A percentile compares a stretch with the other conserved stretches of the same genome.
Conservation (phyloP, 768 basidiomycete species). For the Tricholoma hemisulphureum region DNA sequence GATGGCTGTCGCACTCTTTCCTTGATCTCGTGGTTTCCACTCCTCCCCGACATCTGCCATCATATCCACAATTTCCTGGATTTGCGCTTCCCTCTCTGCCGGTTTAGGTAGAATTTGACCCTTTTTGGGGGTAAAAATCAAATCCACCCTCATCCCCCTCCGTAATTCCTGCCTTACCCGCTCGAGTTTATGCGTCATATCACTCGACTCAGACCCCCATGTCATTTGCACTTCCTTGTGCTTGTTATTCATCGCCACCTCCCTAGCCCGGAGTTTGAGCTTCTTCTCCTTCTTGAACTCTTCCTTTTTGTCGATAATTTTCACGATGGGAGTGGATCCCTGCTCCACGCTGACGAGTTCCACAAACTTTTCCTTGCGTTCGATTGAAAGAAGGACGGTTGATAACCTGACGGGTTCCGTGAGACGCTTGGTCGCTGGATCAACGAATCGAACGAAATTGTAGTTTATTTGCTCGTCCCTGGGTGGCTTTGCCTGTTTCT, state of each 20-base stretch:
- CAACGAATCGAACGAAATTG: slow-evolving; percentile 46
- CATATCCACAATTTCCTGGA: slow-evolving; percentile 39
- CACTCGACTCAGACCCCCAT: slow-evolving; percentile 60
- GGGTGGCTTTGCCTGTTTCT: slow-evolving; percentile 7
- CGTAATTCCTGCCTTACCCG: slow-evolving; percentile 58
- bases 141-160: slow-evolving; percentile 55
- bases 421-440: slow-evolving; percentile 44
- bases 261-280: slow-evolving; percentile 37
- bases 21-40: slow-evolving; percentile 46
- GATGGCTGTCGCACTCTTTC: slow-evolving; percentile 36
- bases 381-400: slow-evolving; percentile 44
- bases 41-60: slow-evolving; percentile 54
- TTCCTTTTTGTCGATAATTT: slow-evolving; percentile 48
- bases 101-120: slow-evolving; percentile 35
- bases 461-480: slow-evolving; percentile 41
- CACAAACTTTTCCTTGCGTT: slow-evolving; percentile 43
- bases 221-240: slow-evolving; percentile 72
- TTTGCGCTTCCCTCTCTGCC: slow-evolving; percentile 42
- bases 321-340: slow-evolving; percentile 58
- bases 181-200: slow-evolving; percentile 64
- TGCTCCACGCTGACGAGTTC: slow-evolving; percentile 48
- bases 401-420: slow-evolving; percentile 34
- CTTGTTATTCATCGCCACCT: slow-evolving; percentile 27
- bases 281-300: slow-evolving; percentile 38
- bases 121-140: slow-evolving; percentile 54